These are phyloP conservation scores for Ogataea hybrid DNA, from an alignment of 1,139 yeast species.

Conservation along the genomic window DNA sequence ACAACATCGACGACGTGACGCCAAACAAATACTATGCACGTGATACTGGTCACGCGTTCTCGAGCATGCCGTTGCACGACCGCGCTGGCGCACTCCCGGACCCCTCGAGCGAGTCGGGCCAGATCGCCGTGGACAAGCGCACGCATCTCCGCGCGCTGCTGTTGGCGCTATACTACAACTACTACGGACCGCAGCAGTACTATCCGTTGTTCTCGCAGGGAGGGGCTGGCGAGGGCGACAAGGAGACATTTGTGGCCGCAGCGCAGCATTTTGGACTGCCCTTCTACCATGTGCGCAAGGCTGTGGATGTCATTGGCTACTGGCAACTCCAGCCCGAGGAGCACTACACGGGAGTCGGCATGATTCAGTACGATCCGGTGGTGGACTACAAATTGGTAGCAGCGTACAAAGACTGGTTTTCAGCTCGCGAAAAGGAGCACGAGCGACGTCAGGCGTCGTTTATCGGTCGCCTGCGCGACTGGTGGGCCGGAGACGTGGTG, in stretches of 20 bases:
- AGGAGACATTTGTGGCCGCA: conserved; percentile 62
- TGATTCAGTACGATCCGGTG: conserved; percentile 56
- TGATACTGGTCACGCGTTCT: conserved; percentile 22
- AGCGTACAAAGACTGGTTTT: conserved; percentile 20
- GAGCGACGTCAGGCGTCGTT: conserved; percentile 10
- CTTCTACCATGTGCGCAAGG: conserved; percentile 53
- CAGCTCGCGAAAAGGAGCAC: conserved; percentile 1
- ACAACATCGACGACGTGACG: conserved; percentile 28
- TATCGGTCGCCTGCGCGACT: conserved; percentile 10
- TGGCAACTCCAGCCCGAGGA: conserved; percentile 24
- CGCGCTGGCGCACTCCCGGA: conserved; percentile 58
- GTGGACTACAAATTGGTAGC: conserved; percentile 43
- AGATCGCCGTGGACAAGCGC: conserved; percentile 50
- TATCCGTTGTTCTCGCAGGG: conserved; percentile 60
- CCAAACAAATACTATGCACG: conserved; percentile 22
- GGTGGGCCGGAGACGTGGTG: conserved; percentile 16
- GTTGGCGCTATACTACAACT: conserved; percentile 53
- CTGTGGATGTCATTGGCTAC: conserved; percentile 46
- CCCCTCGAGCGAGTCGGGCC: conserved; percentile 63
- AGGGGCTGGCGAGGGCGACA: conserved; percentile 65
- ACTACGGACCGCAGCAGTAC: conserved; percentile 55
- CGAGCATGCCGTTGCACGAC: conserved; percentile 43
- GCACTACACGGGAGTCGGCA: conserved; percentile 43
- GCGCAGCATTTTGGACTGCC: conserved; percentile 46
- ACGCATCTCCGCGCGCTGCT: conserved; percentile 53